These are phyloP conservation scores for Fusarium sp. DNA, from an alignment of 2,329 filamentous ascomycete species.

Conservation along the genomic window DNA sequence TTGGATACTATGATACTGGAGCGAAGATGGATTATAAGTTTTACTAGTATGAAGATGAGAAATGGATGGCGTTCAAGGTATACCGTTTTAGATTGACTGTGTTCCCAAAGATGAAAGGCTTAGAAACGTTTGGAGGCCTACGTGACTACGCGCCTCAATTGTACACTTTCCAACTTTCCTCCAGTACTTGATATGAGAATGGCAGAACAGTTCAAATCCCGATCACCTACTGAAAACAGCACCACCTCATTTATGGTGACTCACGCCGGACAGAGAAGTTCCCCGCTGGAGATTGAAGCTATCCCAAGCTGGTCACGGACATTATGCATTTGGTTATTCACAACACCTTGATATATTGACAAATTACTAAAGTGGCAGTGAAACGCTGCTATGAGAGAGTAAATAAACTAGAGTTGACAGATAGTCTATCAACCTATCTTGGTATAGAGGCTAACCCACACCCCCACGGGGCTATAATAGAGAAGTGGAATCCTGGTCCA, in stretches of 20 bases:
- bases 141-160: neutral
- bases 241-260: neutral
- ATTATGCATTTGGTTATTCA: neutral
- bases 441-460: neutral
- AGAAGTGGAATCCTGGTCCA: conserved; percentile 27
- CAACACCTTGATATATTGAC: neutral
- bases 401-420: neutral
- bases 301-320: neutral
- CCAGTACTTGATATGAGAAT: neutral
- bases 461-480: conserved; percentile 2
- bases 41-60: neutral
- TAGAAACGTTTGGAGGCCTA: rapidly evolving
- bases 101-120: neutral
- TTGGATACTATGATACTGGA: too few relatives aligned
- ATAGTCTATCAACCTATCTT: neutral
- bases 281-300: neutral
- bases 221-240: neutral
- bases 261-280: neutral
- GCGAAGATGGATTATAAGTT: neutral
- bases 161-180: too few relatives aligned
- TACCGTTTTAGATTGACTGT: neutral
- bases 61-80: neutral
- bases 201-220: too few relatives aligned
- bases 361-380: neutral
- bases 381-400: neutral